These are phyloP conservation scores for Curvularia hawaiiensis DNA, from an alignment of 2,329 filamentous ascomycete genomes.

Conservation along the genomic window DNA sequence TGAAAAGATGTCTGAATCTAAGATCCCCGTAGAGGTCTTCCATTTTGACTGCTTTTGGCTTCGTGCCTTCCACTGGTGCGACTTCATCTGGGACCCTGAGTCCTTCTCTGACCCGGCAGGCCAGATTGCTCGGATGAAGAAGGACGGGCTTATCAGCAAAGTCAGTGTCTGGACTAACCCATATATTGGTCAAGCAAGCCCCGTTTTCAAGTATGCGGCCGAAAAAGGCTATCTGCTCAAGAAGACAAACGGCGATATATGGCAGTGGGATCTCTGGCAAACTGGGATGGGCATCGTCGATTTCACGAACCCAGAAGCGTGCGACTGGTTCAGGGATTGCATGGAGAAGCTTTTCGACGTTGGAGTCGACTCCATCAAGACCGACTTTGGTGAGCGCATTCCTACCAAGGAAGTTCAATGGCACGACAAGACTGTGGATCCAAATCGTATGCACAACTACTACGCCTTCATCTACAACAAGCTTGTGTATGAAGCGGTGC, in stretches of 20 bases:
- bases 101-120: conserved; percentile 71
- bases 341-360: conserved; percentile 68
- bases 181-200: conserved; percentile 72
- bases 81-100: conserved; percentile 72
- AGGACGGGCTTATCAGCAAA: conserved; percentile 62
- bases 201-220: conserved; percentile 67
- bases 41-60: conserved; percentile 83
- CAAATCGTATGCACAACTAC: conserved; percentile 75
- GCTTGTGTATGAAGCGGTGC: conserved; percentile 69
- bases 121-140: conserved; percentile 68
- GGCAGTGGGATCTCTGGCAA: conserved; percentile 80
- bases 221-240: conserved; percentile 72
- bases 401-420: conserved; percentile 69
- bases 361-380: conserved; percentile 75
- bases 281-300: conserved; percentile 77
- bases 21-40: conserved; percentile 72
- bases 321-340: conserved; percentile 67
- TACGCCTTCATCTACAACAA: conserved; percentile 77
- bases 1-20: conserved; percentile 68
- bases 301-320: conserved; percentile 73
- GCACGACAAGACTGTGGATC: conserved; percentile 64
- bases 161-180: conserved; percentile 80
- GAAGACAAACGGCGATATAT: conserved; percentile 70
- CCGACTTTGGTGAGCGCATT: conserved; percentile 76
- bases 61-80: conserved; percentile 75